phyloP scores from a whole-genome alignment of 2,329 filamentous ascomycete species.

The Colletotrichum abscissum region DNA sequence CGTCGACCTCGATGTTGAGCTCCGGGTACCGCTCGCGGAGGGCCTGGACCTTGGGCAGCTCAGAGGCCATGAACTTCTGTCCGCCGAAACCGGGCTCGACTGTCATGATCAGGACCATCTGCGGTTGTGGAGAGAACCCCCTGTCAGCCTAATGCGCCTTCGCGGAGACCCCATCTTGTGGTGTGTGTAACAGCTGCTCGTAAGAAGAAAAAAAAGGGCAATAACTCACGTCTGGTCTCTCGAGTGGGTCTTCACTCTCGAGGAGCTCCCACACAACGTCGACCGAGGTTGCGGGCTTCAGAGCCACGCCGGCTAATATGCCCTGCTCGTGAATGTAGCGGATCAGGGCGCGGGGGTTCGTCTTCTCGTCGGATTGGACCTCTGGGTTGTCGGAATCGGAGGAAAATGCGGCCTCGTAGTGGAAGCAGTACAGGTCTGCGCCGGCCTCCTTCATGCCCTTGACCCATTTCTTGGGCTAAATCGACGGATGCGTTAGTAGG shows the following conservation, averaged over 20 bases:
- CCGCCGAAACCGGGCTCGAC: constrained; percentile 97
- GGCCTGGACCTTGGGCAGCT: constrained; percentile 91
- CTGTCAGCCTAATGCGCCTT: constrained; percentile 13
- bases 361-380: constrained; percentile 74
- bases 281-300: constrained; percentile 92
- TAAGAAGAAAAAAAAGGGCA: not conserved
- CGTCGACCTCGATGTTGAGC: constrained; percentile 97
- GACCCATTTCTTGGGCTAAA: constrained; percentile 96
- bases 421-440: constrained; percentile 99
- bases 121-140: not conserved
- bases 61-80: constrained; percentile 97
- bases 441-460: constrained; percentile 93
- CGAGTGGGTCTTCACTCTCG: constrained; percentile 76
- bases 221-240: constrained; percentile 85
- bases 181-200: not conserved
- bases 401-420: constrained; percentile 96
- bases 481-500: not conserved
- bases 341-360: constrained; percentile 86
- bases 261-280: constrained; percentile 94
- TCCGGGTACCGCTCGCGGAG: constrained; percentile 88
- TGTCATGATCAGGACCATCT: constrained; percentile 99
- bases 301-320: constrained; percentile 91
- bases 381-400: constrained; percentile 86
- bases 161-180: not conserved
- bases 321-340: constrained; percentile 90